Evolutionary conservation across 352 stramenopile genomes (phyloP).

Genomic region (Globisporangium canariense): DNA sequence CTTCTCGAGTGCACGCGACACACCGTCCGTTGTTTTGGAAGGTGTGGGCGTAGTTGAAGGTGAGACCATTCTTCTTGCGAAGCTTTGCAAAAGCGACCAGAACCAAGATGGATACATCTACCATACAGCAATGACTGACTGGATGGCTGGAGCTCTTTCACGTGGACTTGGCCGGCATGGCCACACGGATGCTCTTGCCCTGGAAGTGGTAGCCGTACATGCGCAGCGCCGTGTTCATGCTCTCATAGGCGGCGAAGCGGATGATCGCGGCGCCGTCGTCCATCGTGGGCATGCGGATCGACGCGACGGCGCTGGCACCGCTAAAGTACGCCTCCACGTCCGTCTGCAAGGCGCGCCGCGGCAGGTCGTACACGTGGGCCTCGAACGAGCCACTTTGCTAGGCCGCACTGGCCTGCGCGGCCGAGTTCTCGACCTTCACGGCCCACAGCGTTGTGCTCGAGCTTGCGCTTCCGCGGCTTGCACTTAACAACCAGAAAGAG

Average conservation of each 20-base stretch:
- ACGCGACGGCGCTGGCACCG: slow-evolving; percentile 43
- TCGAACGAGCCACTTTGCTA: slow-evolving; percentile 27
- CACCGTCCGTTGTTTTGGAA: too few species aligned
- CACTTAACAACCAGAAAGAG: too few species aligned
- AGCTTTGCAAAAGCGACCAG: too few species aligned
- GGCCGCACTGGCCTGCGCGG: slow-evolving; percentile 3
- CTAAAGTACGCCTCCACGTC: slow-evolving; percentile 68
- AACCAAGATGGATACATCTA: too few species aligned
- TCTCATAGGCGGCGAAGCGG: slow-evolving; percentile 45
- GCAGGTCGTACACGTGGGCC: slow-evolving; percentile 66
- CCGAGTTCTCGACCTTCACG: slow-evolving; percentile 51
- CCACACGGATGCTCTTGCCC: slow-evolving; percentile 61
- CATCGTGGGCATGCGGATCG: slow-evolving; percentile 69
- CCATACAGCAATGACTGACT: too few species aligned
- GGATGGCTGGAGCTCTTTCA: neutral
- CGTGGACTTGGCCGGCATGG: slow-evolving; percentile 18
- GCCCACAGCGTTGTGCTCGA: slow-evolving; percentile 23
- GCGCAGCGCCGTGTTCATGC: slow-evolving; percentile 46
- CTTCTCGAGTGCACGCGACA: too few species aligned
- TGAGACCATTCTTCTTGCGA: too few species aligned
- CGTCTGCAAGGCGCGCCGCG: slow-evolving; percentile 42
- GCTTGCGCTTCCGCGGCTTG: slow-evolving; percentile 13
- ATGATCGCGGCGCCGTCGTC: slow-evolving; percentile 62
- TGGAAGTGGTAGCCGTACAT: slow-evolving; percentile 74
- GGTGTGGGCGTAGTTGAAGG: too few species aligned